These are phyloP conservation scores for Phyllosticta citrichinensis DNA, from an alignment of 2,329 filamentous ascomycete genomes.

Conservation along the genomic window DNA sequence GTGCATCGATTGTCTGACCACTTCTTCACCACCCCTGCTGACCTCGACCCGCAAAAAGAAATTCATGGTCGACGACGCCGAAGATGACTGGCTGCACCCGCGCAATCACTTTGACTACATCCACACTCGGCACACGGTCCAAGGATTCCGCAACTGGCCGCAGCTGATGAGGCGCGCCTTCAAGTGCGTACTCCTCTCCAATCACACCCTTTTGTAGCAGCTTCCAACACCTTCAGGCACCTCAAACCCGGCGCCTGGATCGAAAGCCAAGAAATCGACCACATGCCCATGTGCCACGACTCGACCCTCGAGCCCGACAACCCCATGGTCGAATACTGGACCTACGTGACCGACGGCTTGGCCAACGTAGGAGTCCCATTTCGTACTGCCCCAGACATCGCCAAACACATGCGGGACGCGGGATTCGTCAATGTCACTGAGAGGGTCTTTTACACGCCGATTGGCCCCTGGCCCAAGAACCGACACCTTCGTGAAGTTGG, in stretches of 20 bases:
- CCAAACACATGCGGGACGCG: slow-evolving; percentile 38
- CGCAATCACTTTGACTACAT: slow-evolving; percentile 50
- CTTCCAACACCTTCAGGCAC: slow-evolving; percentile 28
- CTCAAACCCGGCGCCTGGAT: slow-evolving; percentile 47
- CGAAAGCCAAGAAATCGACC: slow-evolving; percentile 46
- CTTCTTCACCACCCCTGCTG: background rate
- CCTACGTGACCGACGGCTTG: slow-evolving; percentile 36
- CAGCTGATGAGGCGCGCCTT: slow-evolving; percentile 33
- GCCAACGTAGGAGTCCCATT: slow-evolving; percentile 35
- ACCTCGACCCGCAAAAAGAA: background rate
- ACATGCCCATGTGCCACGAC: slow-evolving; percentile 37
- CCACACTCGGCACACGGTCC: slow-evolving; percentile 45
- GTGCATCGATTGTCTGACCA: slow-evolving; percentile 14
- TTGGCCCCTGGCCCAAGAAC: slow-evolving; percentile 45
- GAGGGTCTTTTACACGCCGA: slow-evolving; percentile 42
- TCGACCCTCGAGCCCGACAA: slow-evolving; percentile 31
- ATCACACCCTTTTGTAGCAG: background rate
- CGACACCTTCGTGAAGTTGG: slow-evolving; percentile 14
- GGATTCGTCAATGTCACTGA: slow-evolving; percentile 46
- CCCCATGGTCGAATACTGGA: slow-evolving; percentile 39
- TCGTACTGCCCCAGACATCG: slow-evolving; percentile 18
- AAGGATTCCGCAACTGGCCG: slow-evolving; percentile 42
- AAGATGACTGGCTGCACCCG: slow-evolving; percentile 47
- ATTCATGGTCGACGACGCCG: slow-evolving; percentile 49
- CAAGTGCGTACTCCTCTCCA: slow-evolving; percentile 23